Conservation (phyloP, 768 basidiomycete genomes). For the Scleroderma citrinum region DNA sequence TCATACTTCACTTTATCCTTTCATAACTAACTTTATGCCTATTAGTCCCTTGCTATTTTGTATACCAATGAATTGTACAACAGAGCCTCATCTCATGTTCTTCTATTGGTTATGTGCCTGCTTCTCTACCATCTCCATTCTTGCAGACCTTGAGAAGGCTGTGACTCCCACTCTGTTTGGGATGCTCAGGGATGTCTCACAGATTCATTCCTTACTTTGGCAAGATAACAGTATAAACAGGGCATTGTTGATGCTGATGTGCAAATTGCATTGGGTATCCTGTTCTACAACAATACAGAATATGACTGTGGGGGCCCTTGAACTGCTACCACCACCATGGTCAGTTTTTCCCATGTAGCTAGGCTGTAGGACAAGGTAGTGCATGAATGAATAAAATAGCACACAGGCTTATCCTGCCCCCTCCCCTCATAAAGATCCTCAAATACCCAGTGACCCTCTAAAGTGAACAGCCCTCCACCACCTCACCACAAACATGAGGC, state of each 20-base stretch:
- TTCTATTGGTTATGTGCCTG: constrained; percentile 76
- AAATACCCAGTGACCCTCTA: too few species aligned
- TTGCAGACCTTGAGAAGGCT: constrained; percentile 51
- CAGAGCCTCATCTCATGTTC: constrained; percentile 76
- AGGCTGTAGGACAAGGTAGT: too few species aligned
- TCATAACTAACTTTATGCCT: constrained; percentile 7
- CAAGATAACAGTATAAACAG: constrained; percentile 72
- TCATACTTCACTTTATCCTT: too few species aligned
- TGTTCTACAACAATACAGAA: constrained; percentile 85
- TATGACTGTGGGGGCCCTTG: too few species aligned
- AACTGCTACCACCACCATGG: too few species aligned
- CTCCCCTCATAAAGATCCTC: too few species aligned
- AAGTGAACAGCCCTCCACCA: too few species aligned
- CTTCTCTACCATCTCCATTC: constrained; percentile 50
- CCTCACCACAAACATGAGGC: too few species aligned
- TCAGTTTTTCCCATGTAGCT: too few species aligned
- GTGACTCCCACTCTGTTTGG: constrained; percentile 64
- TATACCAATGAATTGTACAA: constrained; percentile 95
- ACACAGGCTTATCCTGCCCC: too few species aligned
- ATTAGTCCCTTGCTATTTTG: constrained; percentile 95
- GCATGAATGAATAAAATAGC: too few species aligned
- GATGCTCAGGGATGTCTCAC: constrained; percentile 74
- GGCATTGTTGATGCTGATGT: constrained; percentile 81
- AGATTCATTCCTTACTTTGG: constrained; percentile 76
- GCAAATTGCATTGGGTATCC: constrained; percentile 86